phyloP scores from a whole-genome alignment of 371 early-diverging fungal species.

The Syncephalastrum racemosum region DNA sequence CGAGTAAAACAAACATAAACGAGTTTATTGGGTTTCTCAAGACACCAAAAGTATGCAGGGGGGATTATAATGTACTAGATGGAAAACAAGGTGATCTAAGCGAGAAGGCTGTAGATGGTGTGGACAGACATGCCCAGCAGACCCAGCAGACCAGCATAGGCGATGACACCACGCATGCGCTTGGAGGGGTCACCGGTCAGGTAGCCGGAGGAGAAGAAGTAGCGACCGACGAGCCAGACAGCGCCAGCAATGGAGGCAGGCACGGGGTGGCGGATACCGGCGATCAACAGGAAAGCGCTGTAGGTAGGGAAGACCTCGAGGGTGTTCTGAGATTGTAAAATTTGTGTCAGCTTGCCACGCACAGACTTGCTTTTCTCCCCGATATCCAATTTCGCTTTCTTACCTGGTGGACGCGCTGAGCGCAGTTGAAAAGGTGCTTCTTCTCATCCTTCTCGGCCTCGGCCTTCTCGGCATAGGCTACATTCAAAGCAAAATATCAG shows the following conservation, averaged over 20 bases:
- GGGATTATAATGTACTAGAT: too few relatives aligned
- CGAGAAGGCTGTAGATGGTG: constrained; percentile 19
- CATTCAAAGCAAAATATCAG: too few relatives aligned
- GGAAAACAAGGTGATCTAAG: neutral
- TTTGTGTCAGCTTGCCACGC: too few relatives aligned
- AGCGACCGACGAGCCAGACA: constrained; percentile 49
- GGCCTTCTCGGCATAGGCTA: constrained; percentile 55
- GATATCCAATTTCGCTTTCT: neutral
- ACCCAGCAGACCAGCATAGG: constrained; percentile 33
- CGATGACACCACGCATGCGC: constrained; percentile 24
- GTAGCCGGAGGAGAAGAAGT: constrained; percentile 51
- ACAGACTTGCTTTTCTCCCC: too few relatives aligned
- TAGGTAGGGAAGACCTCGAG: constrained; percentile 34
- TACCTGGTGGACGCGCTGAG: constrained; percentile 67
- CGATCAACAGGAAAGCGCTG: constrained; percentile 31
- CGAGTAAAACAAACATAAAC: too few relatives aligned
- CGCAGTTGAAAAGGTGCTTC: constrained; percentile 65
- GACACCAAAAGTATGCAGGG: too few relatives aligned
- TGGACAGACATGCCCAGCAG: constrained; percentile 30
- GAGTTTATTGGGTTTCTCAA: too few relatives aligned
- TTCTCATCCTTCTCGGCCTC: constrained; percentile 56
- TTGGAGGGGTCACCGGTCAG: constrained; percentile 53
- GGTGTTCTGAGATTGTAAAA: constrained; percentile 17
- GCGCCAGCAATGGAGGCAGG: constrained; percentile 45
- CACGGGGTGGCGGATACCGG: constrained; percentile 51